A percentile compares a stretch with the other conserved stretches of the same genome.
phyloP scores from a whole-genome alignment of 1,284 basidiomycete species.

The Paramarasmius palmivorus region DNA sequence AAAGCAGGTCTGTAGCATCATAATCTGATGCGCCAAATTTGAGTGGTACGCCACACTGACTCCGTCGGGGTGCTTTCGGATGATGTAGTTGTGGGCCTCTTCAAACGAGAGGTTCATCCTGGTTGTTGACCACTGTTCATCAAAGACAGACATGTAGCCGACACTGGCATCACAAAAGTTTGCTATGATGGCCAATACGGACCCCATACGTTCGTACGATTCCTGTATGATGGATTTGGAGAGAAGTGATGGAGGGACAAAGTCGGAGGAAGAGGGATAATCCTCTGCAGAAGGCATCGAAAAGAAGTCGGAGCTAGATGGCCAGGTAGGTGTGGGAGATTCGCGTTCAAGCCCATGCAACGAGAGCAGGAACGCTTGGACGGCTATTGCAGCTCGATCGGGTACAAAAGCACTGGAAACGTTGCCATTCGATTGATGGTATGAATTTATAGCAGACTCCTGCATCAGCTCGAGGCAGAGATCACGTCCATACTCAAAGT shows the following conservation, averaged over 20 bases:
- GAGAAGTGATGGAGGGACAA: constrained; percentile 52
- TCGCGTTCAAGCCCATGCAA: constrained; percentile 76
- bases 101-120: constrained; percentile 65
- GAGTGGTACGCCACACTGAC: constrained; percentile 69
- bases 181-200: constrained; percentile 65
- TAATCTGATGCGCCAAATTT: constrained; percentile 65
- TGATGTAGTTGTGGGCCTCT: constrained; percentile 62
- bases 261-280: constrained; percentile 70
- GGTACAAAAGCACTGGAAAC: constrained; percentile 53
- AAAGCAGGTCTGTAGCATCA: constrained; percentile 78
- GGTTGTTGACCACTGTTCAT: constrained; percentile 74
- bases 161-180: constrained; percentile 67
- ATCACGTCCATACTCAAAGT: constrained; percentile 87
- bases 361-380: constrained; percentile 79
- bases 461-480: constrained; percentile 80
- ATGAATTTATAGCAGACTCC: constrained; percentile 51
- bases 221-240: constrained; percentile 73
- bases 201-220: constrained; percentile 71
- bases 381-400: constrained; percentile 75
- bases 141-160: constrained; percentile 80
- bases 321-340: constrained; percentile 71
- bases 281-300: constrained; percentile 58
- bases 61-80: constrained; percentile 72
- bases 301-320: constrained; percentile 70
- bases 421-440: constrained; percentile 39